These are phyloP conservation scores for Sergeia podlipaevii DNA, from an alignment of 208 protist genomes.

Conservation along the genomic window DNA sequence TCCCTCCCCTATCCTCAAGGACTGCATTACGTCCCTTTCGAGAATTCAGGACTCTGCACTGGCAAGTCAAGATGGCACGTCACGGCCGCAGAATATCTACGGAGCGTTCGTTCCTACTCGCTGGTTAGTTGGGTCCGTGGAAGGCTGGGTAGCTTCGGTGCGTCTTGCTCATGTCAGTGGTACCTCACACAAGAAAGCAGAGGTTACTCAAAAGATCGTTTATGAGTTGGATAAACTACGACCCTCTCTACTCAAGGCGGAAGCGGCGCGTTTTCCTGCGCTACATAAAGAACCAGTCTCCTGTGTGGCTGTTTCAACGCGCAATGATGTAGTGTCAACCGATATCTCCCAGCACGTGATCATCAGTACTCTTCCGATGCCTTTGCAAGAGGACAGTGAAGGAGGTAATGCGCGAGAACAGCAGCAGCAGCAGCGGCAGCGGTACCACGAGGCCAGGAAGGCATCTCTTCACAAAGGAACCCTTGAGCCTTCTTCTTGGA, in stretches of 20 bases:
- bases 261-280: constrained; percentile 23
- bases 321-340: constrained; percentile 64
- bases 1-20: constrained; percentile 33
- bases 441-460: too few relatives aligned
- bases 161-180: background rate
- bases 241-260: background rate
- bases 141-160: constrained; percentile 40
- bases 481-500: too few relatives aligned
- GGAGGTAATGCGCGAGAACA: too few relatives aligned
- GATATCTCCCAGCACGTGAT: constrained; percentile 85
- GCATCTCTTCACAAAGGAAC: too few relatives aligned
- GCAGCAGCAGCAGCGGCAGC: too few relatives aligned
- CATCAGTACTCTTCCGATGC: constrained; percentile 41
- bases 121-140: constrained; percentile 64
- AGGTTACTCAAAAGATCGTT: background rate
- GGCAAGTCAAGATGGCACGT: background rate
- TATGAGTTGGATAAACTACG: constrained; percentile 1
- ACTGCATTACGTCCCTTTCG: constrained; percentile 52
- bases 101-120: constrained; percentile 43
- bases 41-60: background rate
- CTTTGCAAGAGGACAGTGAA: background rate
- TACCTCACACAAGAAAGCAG: background rate
- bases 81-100: constrained; percentile 15
- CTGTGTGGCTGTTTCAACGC: constrained; percentile 53
- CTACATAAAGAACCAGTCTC: constrained; percentile 80